Evolutionary conservation across 1,284 basidiomycete genomes (phyloP), one percentile per base, ranked within the genome.

Genomic region (Irpex sp.): DNA sequence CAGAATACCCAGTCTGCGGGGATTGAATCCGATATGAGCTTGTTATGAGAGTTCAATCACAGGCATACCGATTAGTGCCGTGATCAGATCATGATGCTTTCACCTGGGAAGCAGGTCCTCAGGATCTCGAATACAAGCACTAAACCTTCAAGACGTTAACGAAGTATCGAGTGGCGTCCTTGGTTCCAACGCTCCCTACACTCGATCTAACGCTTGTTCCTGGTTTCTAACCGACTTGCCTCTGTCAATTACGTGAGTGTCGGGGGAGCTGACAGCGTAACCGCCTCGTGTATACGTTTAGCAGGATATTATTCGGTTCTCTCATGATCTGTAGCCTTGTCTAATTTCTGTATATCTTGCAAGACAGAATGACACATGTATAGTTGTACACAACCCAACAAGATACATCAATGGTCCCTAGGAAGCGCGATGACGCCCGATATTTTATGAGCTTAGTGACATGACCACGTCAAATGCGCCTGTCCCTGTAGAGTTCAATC

Each of bases 381-480:
- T 49, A 49, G 47, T 21, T 21, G 47, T 49, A 49, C 47, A 49
- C 10, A 49, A 49, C 47, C 14, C 47, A 49, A 49, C 47, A 49
- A 49, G 47, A 49, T 49, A 49, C 47, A 49, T 49, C 19, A 49
- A 49, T 49, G 47, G 47, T 49, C 47, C 39, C 47, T 49, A 49
- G 47, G 3, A 18, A 18, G 47, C 19, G n/a, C n/a, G 18, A 49
- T 49, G n/a, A 21, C 47, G 47, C 47, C 18, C 47, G 47, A 14
- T 33, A 28, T 54, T 28, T 28, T 23, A 14, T 9, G 52, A 54
- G 52, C 52, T 36, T 35, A 84, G 73, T 39, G 81, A 78, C 80
- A 87, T 84, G 61, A 90, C 82, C 51, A 93, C 81, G 72, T 93
- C 94, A 70, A 98, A 98, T 21, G 87, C 86, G 10, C 94, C 95